Evolutionary conservation across 2,329 filamentous ascomycete genomes (phyloP), one percentile per base, ranked within the genome.

Genomic region (Aspergillus tamarii): DNA sequence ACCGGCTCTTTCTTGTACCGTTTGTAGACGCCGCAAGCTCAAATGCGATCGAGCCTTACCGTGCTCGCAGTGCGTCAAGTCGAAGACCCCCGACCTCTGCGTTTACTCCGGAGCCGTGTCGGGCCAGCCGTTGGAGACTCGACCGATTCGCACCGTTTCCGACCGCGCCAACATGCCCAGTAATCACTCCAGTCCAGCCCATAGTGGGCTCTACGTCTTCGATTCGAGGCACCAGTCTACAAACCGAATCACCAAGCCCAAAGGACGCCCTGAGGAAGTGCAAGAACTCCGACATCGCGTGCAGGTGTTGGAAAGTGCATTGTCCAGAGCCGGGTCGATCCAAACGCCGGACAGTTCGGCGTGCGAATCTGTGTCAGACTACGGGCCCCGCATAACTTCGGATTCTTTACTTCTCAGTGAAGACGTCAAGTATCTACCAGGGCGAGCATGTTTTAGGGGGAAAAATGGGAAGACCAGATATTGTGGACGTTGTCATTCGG

Each of bases 21-120:
- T 90, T 75, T 92, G 90, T 73, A 85, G 91, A 45, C 86, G 90
- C 26, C 85, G 91, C 46, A 94, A 94, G 78, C 82, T 93, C 61
- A 92, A 91, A 75, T 94, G 91, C 79, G 89, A 92, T 80, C 92
- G 91, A 73, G 78, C 83, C 23, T 85, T 90, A 57, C 90, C 91
- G 64, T 94, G 91, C 74, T 83, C 83, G 67, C 91, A 91, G 76
- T 81, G 79, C 62, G 64, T 78, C 66, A 85, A 84, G 69, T 83
- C 84, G 36, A 80, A 83, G 66, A 84, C 83, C 5, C 70, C 70
- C 46, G 79, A 82, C 7, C 79, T 80, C 23, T 90, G 88, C 69
- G 80, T 84, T 1, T 89, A 88, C 69, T 73, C 79, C 10, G 76
- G 73, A 46, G 56, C 69, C 2, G 63, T 67, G 55, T 67, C 62